Evolutionary conservation across 2,329 filamentous ascomycete species (phyloP).

Genomic region (Botrytis aclada): DNA sequence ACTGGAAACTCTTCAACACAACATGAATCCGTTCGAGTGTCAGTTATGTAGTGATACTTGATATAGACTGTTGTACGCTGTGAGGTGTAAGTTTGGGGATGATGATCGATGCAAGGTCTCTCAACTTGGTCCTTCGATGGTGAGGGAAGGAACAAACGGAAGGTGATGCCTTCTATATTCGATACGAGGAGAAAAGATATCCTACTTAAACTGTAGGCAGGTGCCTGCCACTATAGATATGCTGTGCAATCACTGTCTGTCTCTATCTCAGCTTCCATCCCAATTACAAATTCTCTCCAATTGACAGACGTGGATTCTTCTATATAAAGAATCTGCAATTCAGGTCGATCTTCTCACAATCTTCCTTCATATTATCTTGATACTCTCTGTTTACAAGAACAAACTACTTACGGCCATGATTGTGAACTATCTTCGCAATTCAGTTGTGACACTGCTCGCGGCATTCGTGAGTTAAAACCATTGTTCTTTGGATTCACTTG

Average conservation of each 20-base stretch:
- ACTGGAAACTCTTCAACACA: not conserved
- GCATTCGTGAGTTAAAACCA: not conserved
- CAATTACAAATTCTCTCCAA: not conserved
- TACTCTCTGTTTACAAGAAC: not conserved
- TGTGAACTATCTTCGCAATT: not conserved
- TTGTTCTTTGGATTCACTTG: too few species aligned
- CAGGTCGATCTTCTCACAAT: too few species aligned
- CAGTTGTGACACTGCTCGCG: not conserved
- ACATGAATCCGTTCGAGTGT: not conserved
- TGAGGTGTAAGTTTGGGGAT: not conserved
- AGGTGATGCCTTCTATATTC: not conserved
- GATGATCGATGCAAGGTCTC: not conserved
- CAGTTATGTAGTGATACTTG: not conserved
- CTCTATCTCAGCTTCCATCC: not conserved
- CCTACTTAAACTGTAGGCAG: not conserved
- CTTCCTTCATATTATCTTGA: not conserved
- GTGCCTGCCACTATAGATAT: not conserved
- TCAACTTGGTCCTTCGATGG: not conserved
- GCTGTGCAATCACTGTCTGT: not conserved
- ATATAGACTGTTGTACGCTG: not conserved
- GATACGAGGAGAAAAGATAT: not conserved
- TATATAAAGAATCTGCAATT: not conserved
- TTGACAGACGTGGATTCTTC: not conserved
- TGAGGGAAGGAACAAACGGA: not conserved
- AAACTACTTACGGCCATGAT: not conserved